Evolutionary conservation across 129 eudicot species (phyloP), one percentile per base, ranked within the genome.

Genomic region (Silybum marianum): DNA sequence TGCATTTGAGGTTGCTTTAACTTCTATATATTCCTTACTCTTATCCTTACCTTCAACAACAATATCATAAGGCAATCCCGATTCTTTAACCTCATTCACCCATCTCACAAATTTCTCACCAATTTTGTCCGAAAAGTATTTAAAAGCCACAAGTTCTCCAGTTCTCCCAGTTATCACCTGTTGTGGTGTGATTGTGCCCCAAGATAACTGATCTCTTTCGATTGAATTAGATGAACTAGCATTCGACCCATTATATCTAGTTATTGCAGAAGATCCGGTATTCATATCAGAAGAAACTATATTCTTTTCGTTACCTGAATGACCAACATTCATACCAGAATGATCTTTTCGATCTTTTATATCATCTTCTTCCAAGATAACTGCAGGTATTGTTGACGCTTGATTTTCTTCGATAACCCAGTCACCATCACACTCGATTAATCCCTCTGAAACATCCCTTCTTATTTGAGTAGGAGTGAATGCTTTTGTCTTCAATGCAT

Each of bases 61-160:
- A 71, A 91, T 83, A 84, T 93, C 98, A 74, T 88, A 93, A 1
- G 97, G 98, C 51, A 89, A 66, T 46, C 98, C 97, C 0, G 91
- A 85, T 79, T 93, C 97, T 23, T 75, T 87, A 13, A 81, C 81
- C 77, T 90, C 88, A 66, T 93, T 93, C 22, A 93, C 90, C 97
- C 97, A 93, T 54, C 54, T 85, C 80, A 89, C 95, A 58, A 5
- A 32, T 42, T 58, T 76, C 48, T 73, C 84, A 6, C 85, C 86
- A 18, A 51, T 25, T 84, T 86, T 81, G 16, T 70, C 76, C 7
- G 26, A 14, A 12, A 89, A 88, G 40, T 89, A 86, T 70, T 85
- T 85, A 54, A 39, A 93, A 38, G 98, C 97, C 51, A 91, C 87
- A 24, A 22, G 38, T 84, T 91, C 97, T 25, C 98, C 98, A 2